Evolutionary conservation across 2,329 filamentous ascomycete species (phyloP), one percentile per base, ranked within the genome.

Genomic region (Kalaharituber pfeilii): DNA sequence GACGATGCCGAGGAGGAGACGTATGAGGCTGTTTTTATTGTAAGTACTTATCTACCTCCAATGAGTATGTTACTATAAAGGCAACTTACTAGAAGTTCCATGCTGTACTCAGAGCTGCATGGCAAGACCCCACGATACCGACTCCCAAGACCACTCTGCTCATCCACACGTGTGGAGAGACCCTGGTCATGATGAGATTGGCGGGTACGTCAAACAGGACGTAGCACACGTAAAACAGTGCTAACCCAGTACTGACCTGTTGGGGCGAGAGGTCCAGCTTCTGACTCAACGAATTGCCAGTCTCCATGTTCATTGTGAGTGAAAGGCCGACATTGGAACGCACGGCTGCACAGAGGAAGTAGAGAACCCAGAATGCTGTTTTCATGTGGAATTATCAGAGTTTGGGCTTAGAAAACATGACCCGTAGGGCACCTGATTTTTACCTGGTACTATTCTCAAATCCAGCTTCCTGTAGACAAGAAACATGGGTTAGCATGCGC

Each of bases 291-390:
- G 91, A 82, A 66, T 94, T 86, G 29, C 76, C 75, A 44, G 75
- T 69, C 18, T 75, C 69, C 27, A 69, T 69, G 69, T 94, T 94
- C 87, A 94, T 94, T 1, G 87, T 94, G 70, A 94, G 86, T n/a
- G 87, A 84, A 62, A 94, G 80, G 58, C 86, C 86, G 60, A 94
- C 85, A 69, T 93, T 94, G 64, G 86, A 91, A 52, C 86, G 81
- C 64, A 94, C 91, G 57, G 86, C 87, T 0, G 86, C 91, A 73
- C 86, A 91, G 60, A 94, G 76, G 66, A 94, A 94, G 71, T 94
- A 94, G 15, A 94, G 75, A 15, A 82, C 68, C 87, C 87, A 94
- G 68, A 94, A 89, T 27, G 50, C 50, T 52, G 18, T n/a, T 20
- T 7, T 18, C 18, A 18, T 22, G 9, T 20, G 42, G 13, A 36